Evolutionary conservation across 2,329 filamentous ascomycete species (phyloP), one percentile per base, ranked within the genome.

Genomic region (Chalaropsis ovoidea): DNA sequence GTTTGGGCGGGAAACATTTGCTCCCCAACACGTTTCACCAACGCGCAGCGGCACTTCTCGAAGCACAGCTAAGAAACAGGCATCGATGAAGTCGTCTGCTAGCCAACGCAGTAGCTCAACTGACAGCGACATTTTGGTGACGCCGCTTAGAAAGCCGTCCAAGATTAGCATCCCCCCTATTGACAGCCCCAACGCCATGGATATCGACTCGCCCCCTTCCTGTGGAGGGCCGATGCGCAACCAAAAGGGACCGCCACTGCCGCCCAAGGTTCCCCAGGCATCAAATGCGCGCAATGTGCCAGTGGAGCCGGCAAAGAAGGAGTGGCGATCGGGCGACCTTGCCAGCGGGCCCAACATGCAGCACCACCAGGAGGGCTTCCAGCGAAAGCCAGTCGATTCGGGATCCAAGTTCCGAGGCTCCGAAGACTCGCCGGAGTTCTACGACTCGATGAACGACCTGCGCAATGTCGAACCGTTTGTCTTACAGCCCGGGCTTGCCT

Each of bases 131-230:
- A 58, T 42, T 19, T 13, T 35, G 22, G 58, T 62, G 22, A 56
- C 45, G 2, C 31, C 58, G 6, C 49, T 58, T 24, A 19, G 61
- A 3, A 61, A 49, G 15, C 22, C 43, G 8, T n/a, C 45, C 15
- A 42, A 24, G 24, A 31, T 63, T 6, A 58, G 35, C 43, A 62
- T 27, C 8, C 4, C 61, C 62, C n/a, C n/a, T 68, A 72, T 73
- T 11, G 77, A 77, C 43, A 83, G 80, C 68, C 81, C 82, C 2
- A 82, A 80, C 66, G 82, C 83, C 15, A 87, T 87, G 84, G 84
- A 87, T 69, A 85, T 87, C 62, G 84, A 87, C 70, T 78, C 81
- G 3, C 81, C 82, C 62, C 73, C 71, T 39, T 58, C 54, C 60
- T 24, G 41, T 13, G 65, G 49, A 5, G 45, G 39, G 43, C 69